phyloP scores from a whole-genome alignment of 805 yeast genomes.

The Blastobotrys attinorum region DNA sequence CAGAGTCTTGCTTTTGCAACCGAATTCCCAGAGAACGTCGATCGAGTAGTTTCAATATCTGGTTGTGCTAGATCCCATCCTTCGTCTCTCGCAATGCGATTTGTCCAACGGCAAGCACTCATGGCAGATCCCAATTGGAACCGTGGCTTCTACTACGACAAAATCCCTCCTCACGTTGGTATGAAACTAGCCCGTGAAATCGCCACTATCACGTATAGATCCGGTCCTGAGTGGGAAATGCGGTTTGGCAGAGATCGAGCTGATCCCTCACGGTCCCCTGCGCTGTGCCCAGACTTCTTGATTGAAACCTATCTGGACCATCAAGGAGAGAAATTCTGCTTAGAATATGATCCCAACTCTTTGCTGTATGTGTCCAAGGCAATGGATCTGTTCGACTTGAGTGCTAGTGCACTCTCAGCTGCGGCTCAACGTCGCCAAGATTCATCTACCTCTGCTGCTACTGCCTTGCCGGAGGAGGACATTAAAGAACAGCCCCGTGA shows the following conservation, averaged over 20 bases:
- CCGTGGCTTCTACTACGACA: conserved; percentile 75
- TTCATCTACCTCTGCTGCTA: conserved; percentile 21
- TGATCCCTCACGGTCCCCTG: conserved; percentile 70
- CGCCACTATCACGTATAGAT: conserved; percentile 87
- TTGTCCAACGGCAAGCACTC: conserved; percentile 83
- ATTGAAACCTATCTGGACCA: conserved; percentile 92
- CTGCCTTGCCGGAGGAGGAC: conserved; percentile 44
- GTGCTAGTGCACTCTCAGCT: conserved; percentile 26
- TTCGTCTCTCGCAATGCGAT: conserved; percentile 86
- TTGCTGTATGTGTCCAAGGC: conserved; percentile 83
- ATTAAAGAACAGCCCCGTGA: conserved; percentile 43
- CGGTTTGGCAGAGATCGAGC: conserved; percentile 85
- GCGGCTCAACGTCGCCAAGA: conserved; percentile 7
- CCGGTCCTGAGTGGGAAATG: conserved; percentile 96
- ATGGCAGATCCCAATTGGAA: conserved; percentile 96
- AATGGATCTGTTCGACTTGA: conserved; percentile 87
- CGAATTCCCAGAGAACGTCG: conserved; percentile 73
- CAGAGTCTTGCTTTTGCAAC: conserved; percentile 82
- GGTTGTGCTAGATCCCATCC: conserved; percentile 96
- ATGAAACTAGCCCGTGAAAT: conserved; percentile 92
- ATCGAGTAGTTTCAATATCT: conserved; percentile 67
- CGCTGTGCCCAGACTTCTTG: conserved; percentile 85
- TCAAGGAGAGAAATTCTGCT: conserved; percentile 88
- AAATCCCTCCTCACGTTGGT: conserved; percentile 84
- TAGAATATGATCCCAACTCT: conserved; percentile 88